phyloP scores from a whole-genome alignment of 1,139 yeast species.

The Protomyces arabidopsidicola region DNA sequence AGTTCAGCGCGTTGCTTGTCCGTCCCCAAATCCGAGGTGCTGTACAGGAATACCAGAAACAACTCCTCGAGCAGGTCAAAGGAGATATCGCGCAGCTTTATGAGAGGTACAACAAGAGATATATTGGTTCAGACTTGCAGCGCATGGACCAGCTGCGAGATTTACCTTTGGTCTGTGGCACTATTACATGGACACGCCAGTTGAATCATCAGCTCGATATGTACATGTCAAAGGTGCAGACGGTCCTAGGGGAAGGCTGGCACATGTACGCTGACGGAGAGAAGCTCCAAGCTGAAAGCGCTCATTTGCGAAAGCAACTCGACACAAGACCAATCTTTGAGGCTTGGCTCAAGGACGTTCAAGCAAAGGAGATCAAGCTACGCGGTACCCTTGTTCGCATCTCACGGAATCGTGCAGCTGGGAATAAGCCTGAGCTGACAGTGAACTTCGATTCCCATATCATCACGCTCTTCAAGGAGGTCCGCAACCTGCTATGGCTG shows the following conservation, averaged over 20 bases:
- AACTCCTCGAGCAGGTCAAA: constrained; percentile 48
- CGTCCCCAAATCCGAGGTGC: constrained; percentile 54
- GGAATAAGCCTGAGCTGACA: constrained; percentile 34
- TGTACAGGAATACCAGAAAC: constrained; percentile 53
- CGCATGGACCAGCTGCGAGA: constrained; percentile 44
- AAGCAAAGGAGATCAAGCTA: constrained; percentile 36
- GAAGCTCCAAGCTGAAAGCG: constrained; percentile 52
- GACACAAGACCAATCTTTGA: constrained; percentile 45
- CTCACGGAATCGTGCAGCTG: constrained; percentile 31
- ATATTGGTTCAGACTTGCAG: constrained; percentile 39
- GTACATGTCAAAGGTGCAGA: constrained; percentile 46
- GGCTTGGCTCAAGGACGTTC: constrained; percentile 47
- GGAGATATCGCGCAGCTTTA: constrained; percentile 47
- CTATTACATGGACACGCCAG: constrained; percentile 52
- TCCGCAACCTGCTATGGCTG: constrained; percentile 50
- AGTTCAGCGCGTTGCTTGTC: constrained; percentile 47
- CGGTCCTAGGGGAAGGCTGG: constrained; percentile 72
- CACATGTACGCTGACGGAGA: constrained; percentile 66
- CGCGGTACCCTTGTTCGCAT: constrained; percentile 46
- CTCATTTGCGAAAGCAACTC: constrained; percentile 46
- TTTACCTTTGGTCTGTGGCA: constrained; percentile 48
- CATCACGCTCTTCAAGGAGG: constrained; percentile 50
- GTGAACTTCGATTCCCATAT: constrained; percentile 53
- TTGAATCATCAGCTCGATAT: constrained; percentile 45
- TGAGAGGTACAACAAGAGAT: constrained; percentile 41